These are phyloP conservation scores for Clonostachys rhizophaga DNA, from an alignment of 2,329 filamentous ascomycete species.

Conservation along the genomic window DNA sequence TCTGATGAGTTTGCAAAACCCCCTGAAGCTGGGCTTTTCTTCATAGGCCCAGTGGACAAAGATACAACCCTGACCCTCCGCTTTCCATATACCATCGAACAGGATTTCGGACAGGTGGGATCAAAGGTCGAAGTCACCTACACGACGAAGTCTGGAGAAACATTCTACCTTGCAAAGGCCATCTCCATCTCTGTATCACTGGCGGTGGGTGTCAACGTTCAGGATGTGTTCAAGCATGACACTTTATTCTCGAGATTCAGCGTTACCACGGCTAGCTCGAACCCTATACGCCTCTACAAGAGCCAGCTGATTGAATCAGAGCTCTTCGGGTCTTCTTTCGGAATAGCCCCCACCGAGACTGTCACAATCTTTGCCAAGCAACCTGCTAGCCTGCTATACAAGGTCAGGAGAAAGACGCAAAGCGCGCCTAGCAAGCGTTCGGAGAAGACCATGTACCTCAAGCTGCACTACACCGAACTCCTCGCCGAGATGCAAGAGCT, in stretches of 20 bases:
- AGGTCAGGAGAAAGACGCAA: constrained; percentile 55
- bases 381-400: constrained; percentile 77
- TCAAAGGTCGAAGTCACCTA: constrained; percentile 76
- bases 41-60: constrained; percentile 39
- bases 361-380: constrained; percentile 75
- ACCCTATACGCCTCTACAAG: constrained; percentile 69
- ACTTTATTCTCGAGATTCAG: constrained; percentile 86
- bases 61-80: constrained; percentile 50
- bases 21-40: constrained; percentile 48
- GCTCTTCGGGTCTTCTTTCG: constrained; percentile 61
- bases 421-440: constrained; percentile 23
- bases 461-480: constrained; percentile 71
- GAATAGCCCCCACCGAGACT: constrained; percentile 42
- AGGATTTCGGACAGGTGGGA: constrained; percentile 65
- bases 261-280: constrained; percentile 72
- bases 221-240: constrained; percentile 86
- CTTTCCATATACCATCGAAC: constrained; percentile 81
- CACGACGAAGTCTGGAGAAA: constrained; percentile 56
- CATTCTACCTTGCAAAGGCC: constrained; percentile 25
- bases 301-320: constrained; percentile 69
- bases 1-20: constrained; percentile 38
- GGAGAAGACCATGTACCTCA: constrained; percentile 56
- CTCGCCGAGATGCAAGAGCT: constrained; percentile 64
- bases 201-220: constrained; percentile 90
- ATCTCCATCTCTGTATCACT: constrained; percentile 71